Evolutionary conservation across 176 grass and related monocot genomes (phyloP).

Genomic region (Tillandsia leiboldiana): DNA sequence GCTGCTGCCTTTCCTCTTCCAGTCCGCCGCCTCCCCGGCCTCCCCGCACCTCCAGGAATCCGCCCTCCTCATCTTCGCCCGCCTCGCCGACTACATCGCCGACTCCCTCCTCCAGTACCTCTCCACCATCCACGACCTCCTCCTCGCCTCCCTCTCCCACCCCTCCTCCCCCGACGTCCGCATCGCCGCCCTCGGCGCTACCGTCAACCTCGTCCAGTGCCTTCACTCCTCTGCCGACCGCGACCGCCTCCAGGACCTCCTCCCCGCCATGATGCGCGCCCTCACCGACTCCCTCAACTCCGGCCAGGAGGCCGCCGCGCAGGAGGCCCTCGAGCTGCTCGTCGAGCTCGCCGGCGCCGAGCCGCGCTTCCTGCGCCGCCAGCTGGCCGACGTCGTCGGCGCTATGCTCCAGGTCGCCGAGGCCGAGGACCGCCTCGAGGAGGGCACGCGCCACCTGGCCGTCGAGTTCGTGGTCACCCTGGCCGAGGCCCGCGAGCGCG

Average conservation of each 20-base stretch:
- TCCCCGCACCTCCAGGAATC: conserved; percentile 72
- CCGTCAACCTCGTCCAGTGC: conserved; percentile 84
- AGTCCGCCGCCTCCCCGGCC: conserved; percentile 42
- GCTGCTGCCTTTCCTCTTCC: conserved; percentile 86
- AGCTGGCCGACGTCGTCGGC: conserved; percentile 76
- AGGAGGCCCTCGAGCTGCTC: conserved; percentile 91
- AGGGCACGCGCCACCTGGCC: conserved; percentile 77
- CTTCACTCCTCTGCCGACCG: conserved; percentile 59
- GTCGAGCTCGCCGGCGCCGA: conserved; percentile 80
- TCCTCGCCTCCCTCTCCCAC: conserved; percentile 53
- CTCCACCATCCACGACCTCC: conserved; percentile 72
- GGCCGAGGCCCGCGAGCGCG: conserved; percentile 81
- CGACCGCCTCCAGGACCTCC: conserved; percentile 73
- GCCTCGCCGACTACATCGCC: conserved; percentile 56
- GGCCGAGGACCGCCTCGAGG: conserved; percentile 54
- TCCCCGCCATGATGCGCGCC: conserved; percentile 86
- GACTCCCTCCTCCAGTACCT: conserved; percentile 67
- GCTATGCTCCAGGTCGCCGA: conserved; percentile 90
- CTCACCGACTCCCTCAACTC: conserved; percentile 86
- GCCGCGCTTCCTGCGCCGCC: conserved; percentile 75
- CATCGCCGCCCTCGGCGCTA: conserved; percentile 58
- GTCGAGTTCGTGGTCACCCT: conserved; percentile 93
- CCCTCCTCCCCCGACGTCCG: conserved; percentile 77
- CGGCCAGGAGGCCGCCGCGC: conserved; percentile 70
- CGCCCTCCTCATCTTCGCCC: conserved; percentile 64